A percentile compares a stretch with the other conserved stretches of the same genome.
Evolutionary conservation across 768 basidiomycete genomes (phyloP).

Genomic region (Glaciozyma antarctica): DNA sequence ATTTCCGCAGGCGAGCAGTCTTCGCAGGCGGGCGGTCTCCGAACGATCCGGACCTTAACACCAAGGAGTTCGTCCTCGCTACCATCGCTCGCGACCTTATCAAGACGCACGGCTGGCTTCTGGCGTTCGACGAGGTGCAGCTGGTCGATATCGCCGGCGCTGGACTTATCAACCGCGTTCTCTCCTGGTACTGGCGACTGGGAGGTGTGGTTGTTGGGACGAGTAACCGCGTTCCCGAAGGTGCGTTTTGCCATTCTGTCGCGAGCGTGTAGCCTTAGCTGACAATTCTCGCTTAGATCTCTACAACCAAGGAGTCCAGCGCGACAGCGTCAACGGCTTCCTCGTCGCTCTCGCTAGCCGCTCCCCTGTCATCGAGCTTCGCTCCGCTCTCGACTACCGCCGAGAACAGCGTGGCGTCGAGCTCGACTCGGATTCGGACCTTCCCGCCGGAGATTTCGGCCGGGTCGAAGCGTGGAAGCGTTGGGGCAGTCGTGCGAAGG

Average conservation of each 20-base stretch:
- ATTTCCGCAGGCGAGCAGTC: conserved; percentile 30
- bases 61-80: conserved; percentile 43
- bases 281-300: conserved; percentile 44
- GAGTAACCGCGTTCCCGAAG: conserved; percentile 34
- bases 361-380: conserved; percentile 48
- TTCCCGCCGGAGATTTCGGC: conserved; percentile 19
- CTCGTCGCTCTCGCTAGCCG: conserved; percentile 50
- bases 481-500: conserved; percentile 27
- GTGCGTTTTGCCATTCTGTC: conserved; percentile 32
- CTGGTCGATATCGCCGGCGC: conserved; percentile 55
- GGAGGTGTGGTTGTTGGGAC: conserved; percentile 49
- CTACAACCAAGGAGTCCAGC: conserved; percentile 53
- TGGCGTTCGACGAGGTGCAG: conserved; percentile 55
- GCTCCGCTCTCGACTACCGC: conserved; percentile 48
- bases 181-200: conserved; percentile 57
- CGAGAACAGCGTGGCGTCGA: conserved; percentile 13
- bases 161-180: conserved; percentile 46
- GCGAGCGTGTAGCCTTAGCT: background rate
- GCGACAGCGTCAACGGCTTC: conserved; percentile 52
- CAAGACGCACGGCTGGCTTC: conserved; percentile 45
- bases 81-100: conserved; percentile 46
- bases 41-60: conserved; percentile 28
- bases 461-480: conserved; percentile 25
- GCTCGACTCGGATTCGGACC: conserved; percentile 3
- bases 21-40: conserved; percentile 38